phyloP scores from a whole-genome alignment of 2,329 filamentous ascomycete species.

The Penicillium occitanis region DNA sequence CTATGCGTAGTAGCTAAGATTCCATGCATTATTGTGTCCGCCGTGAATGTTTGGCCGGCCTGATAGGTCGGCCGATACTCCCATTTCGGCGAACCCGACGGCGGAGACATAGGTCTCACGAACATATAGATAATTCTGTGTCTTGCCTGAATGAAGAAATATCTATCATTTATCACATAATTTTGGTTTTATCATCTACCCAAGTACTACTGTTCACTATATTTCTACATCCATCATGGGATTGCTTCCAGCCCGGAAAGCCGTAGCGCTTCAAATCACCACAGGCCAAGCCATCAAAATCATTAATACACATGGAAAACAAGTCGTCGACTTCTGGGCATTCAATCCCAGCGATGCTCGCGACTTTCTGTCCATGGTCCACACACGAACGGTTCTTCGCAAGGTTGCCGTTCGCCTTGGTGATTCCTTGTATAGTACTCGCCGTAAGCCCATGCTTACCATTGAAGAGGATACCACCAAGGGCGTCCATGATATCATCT shows the following conservation, averaged over 20 bases:
- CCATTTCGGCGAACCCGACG: not conserved
- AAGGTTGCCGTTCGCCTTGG: conserved; percentile 32
- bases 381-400: conserved; percentile 37
- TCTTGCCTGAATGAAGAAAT: not conserved
- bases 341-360: conserved; percentile 40
- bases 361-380: conserved; percentile 43
- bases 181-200: not conserved
- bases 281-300: conserved; percentile 46
- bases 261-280: conserved; percentile 40
- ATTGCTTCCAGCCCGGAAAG: conserved; percentile 46
- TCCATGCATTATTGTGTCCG: not conserved
- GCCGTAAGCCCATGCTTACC: conserved; percentile 39
- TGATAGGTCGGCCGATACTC: not conserved
- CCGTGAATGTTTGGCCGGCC: not conserved
- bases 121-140: not conserved
- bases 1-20: not conserved
- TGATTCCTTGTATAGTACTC: conserved; percentile 40
- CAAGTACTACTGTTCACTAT: not conserved
- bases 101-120: not conserved
- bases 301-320: conserved; percentile 50
- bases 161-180: not conserved
- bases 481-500: conserved; percentile 44
- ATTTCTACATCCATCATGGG: conserved; percentile 21
- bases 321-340: conserved; percentile 54
- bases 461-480: conserved; percentile 40